These are phyloP conservation scores for Aspergillus sclerotioniger DNA, from an alignment of 495 filamentous ascomycete genomes.

Conservation along the genomic window DNA sequence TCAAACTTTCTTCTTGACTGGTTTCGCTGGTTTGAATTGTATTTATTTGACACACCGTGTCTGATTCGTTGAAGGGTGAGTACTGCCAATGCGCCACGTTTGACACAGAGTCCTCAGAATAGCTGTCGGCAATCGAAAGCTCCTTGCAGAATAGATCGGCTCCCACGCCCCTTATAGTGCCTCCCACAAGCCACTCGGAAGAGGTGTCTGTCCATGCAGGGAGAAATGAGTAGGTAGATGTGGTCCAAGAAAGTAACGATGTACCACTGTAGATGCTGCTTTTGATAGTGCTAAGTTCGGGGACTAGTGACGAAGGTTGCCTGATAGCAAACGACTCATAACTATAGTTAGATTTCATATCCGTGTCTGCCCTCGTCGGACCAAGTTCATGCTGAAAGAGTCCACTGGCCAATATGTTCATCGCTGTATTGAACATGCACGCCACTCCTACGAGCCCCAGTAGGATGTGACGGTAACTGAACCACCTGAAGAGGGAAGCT, in stretches of 20 bases:
- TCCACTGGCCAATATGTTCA: constrained; percentile 3
- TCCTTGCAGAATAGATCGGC: background rate
- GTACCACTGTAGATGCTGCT: constrained; percentile 7
- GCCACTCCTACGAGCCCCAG: constrained; percentile 5
- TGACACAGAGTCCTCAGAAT: background rate
- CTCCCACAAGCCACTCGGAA: background rate
- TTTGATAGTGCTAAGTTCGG: constrained; percentile 2
- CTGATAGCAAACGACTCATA: background rate
- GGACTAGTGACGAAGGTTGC: constrained; percentile 5
- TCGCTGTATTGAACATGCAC: constrained; percentile 3
- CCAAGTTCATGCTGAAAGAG: constrained; percentile 4
- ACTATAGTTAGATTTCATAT: constrained; percentile 2
- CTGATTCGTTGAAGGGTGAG: background rate
- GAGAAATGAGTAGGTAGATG: constrained; percentile 3
- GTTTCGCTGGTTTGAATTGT: background rate
- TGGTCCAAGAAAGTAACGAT: constrained; percentile 9
- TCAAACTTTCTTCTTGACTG: background rate
- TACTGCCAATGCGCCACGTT: constrained; percentile 2
- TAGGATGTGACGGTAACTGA: constrained; percentile 3
- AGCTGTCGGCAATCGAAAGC: background rate
- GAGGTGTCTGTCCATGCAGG: constrained; percentile 7
- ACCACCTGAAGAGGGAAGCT: constrained; percentile 3
- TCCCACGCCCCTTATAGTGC: constrained; percentile 1
- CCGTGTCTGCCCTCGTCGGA: background rate
- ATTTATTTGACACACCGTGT: background rate